Evolutionary conservation across 2,329 filamentous ascomycete species (phyloP).

Genomic region (Claviceps monticola): DNA sequence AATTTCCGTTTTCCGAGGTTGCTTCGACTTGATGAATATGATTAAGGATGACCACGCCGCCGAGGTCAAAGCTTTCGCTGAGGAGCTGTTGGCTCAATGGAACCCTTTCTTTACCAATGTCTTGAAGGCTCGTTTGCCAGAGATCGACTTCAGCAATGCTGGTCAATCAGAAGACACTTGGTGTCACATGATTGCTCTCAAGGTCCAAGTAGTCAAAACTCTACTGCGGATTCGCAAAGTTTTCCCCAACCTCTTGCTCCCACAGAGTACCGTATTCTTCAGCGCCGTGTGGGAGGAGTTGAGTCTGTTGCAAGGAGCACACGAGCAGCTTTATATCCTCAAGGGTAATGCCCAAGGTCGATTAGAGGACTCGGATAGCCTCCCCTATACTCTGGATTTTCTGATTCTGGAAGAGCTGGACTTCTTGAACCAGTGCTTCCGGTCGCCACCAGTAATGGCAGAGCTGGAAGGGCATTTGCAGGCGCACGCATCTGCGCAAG

Average conservation of each 20-base stretch:
- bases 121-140: constrained; percentile 62
- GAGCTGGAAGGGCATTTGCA: constrained; percentile 73
- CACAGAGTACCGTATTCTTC: constrained; percentile 74
- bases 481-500: constrained; percentile 42
- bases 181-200: constrained; percentile 73
- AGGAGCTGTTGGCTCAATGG: constrained; percentile 73
- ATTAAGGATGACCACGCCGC: constrained; percentile 84
- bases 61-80: constrained; percentile 78
- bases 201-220: constrained; percentile 88
- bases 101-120: constrained; percentile 75
- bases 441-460: constrained; percentile 74
- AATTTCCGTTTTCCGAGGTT: constrained; percentile 78
- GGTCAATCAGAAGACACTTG: constrained; percentile 47
- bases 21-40: constrained; percentile 93
- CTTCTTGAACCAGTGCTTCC: constrained; percentile 81
- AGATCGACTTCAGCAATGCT: constrained; percentile 34
- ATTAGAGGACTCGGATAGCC: constrained; percentile 73
- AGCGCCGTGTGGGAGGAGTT: constrained; percentile 83
- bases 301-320: constrained; percentile 53
- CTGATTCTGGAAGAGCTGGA: constrained; percentile 88
- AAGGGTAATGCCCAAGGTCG: constrained; percentile 74
- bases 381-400: constrained; percentile 93
- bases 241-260: constrained; percentile 68
- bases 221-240: constrained; percentile 77
- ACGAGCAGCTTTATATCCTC: constrained; percentile 68